A percentile compares a stretch with the other conserved stretches of the same genome.
Conservation (phyloP, 2,329 filamentous ascomycete genomes). For the Hymenoscyphus salicellus region DNA sequence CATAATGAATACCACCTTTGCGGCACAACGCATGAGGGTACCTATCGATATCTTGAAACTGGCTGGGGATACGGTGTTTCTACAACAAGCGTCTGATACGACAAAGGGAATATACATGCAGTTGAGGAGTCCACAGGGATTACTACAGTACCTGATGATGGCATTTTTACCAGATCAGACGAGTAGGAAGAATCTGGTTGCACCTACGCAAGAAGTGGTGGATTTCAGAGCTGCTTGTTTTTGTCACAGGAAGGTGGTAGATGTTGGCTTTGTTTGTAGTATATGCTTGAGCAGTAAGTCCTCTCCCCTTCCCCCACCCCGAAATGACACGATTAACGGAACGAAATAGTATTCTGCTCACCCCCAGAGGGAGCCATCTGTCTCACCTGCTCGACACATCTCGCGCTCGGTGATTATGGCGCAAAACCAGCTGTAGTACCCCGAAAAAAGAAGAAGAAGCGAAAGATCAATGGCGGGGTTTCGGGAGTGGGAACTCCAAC, state of each 20-base stretch:
- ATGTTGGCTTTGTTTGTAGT: slow-evolving; percentile 91
- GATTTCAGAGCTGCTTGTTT: slow-evolving; percentile 99
- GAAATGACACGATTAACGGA: slow-evolving; percentile 9
- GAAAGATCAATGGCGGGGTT: slow-evolving; percentile 53
- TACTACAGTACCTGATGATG: slow-evolving; percentile 93
- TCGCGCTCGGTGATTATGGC: slow-evolving; percentile 74
- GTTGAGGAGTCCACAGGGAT: slow-evolving; percentile 60
- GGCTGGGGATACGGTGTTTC: slow-evolving; percentile 80
- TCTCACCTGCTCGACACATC: slow-evolving; percentile 76
- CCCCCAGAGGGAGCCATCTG: slow-evolving; percentile 64
- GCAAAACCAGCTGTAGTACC: slow-evolving; percentile 73
- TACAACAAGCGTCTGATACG: slow-evolving; percentile 84
- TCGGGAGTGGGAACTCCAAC: slow-evolving; percentile 45
- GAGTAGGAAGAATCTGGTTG: slow-evolving; percentile 63
- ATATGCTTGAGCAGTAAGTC: slow-evolving; percentile 82
- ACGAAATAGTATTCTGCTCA: slow-evolving; percentile 65
- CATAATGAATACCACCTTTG: slow-evolving; percentile 98
- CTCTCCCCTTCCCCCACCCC: neutral
- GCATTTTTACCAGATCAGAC: slow-evolving; percentile 75
- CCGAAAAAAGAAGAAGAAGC: slow-evolving; percentile 73
- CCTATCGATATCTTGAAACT: slow-evolving; percentile 91
- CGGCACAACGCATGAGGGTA: slow-evolving; percentile 81
- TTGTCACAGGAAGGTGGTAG: slow-evolving; percentile 86
- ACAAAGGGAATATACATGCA: slow-evolving; percentile 69
- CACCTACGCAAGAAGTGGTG: slow-evolving; percentile 79